Conservation (phyloP, 257 asterid genomes). For the Galeopsis tetrahit region DNA sequence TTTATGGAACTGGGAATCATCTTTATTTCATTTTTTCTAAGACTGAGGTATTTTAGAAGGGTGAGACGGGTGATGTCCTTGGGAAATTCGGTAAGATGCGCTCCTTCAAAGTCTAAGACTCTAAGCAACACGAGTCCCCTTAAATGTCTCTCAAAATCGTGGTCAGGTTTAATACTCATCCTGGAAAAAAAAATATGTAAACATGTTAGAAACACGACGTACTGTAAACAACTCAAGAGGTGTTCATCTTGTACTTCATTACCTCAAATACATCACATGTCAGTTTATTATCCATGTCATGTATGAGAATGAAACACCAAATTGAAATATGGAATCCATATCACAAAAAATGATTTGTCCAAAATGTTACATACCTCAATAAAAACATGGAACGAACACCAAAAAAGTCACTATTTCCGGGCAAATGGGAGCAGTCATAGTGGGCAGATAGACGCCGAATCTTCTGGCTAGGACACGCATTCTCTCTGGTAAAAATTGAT, state of each 20-base stretch:
- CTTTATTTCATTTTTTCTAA: constrained; percentile 34
- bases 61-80: constrained; percentile 34
- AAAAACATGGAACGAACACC: constrained; percentile 42
- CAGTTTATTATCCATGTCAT: no score
- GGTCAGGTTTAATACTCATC: not conserved
- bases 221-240: not conserved
- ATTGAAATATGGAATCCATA: not conserved
- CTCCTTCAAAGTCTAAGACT: constrained; percentile 18
- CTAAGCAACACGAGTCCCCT: not conserved
- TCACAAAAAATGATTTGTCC: not conserved
- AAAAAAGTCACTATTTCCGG: not conserved
- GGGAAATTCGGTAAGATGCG: constrained; percentile 38
- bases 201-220: not conserved
- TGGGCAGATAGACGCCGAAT: constrained; percentile 47
- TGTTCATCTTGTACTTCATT: no score
- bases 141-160: not conserved
- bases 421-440: constrained; percentile 19
- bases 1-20: constrained; percentile 36
- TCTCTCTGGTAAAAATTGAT: constrained; percentile 26
- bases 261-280: no score
- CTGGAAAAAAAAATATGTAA: constrained; percentile 1
- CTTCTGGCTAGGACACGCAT: constrained; percentile 13
- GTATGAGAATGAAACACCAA: not conserved
- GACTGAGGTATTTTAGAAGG: constrained; percentile 46
- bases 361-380: constrained; percentile 26